Evolutionary conservation across 345 rosid species (phyloP).

Genomic region (Rubroshorea leprosula): DNA sequence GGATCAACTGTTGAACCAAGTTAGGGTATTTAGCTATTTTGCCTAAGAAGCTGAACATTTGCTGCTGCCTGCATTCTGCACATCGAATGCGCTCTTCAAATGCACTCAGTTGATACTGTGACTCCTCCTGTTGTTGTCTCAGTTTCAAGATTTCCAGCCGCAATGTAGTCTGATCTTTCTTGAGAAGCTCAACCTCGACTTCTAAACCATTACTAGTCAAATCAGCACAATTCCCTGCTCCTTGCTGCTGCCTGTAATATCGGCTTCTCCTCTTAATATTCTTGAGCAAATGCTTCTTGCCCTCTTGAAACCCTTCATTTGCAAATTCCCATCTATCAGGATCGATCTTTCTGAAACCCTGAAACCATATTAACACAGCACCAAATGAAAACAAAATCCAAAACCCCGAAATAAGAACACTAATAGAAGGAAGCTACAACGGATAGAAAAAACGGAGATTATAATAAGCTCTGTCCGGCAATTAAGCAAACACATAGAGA

Average conservation of each 20-base stretch:
- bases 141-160: conserved; percentile 41
- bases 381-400: conserved; percentile 1
- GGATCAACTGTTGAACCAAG: conserved; percentile 34
- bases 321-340: conserved; percentile 67
- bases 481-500: no score
- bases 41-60: conserved; percentile 42
- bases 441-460: no score
- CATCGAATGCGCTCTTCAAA: conserved; percentile 34
- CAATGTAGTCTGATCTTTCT: conserved; percentile 35
- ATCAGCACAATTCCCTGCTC: conserved; percentile 4
- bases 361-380: conserved; percentile 13
- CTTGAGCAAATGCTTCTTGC: conserved; percentile 56
- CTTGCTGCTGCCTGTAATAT: conserved; percentile 25
- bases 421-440: no score
- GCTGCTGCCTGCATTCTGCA: conserved; percentile 42
- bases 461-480: no score
- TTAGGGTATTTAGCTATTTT: conserved; percentile 36
- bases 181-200: conserved; percentile 32
- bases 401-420: neutral
- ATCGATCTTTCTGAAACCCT: conserved; percentile 68
- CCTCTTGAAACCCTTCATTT: conserved; percentile 49
- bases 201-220: conserved; percentile 16
- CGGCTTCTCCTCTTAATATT: conserved; percentile 50
- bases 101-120: conserved; percentile 25
- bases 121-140: conserved; percentile 37